Conservation (phyloP, 805 yeast species). For the Candida pseudoglaebosa region DNA sequence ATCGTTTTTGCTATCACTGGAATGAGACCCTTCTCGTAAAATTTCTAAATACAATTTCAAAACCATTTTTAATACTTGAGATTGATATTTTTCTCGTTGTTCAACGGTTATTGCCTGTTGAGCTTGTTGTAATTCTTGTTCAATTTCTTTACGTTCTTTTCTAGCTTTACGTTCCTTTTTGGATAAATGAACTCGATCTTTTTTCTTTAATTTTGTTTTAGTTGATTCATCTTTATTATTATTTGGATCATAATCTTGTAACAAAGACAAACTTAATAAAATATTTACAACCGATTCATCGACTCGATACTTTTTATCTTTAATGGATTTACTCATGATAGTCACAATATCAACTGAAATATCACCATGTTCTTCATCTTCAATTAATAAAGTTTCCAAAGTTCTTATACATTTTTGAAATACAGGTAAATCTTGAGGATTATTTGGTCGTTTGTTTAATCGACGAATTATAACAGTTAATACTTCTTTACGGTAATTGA, state of each 20-base stretch:
- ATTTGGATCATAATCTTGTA: slow-evolving; percentile 72
- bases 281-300: slow-evolving; percentile 80
- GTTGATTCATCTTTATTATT: slow-evolving; percentile 38
- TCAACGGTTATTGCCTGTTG: slow-evolving; percentile 84
- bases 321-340: slow-evolving; percentile 63
- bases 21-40: slow-evolving; percentile 44
- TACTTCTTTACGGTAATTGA: slow-evolving; percentile 78
- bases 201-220: slow-evolving; percentile 61
- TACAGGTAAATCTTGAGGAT: slow-evolving; percentile 41
- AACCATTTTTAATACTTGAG: slow-evolving; percentile 72
- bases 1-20: slow-evolving; percentile 43
- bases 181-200: slow-evolving; percentile 87
- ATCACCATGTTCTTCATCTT: slow-evolving; percentile 77
- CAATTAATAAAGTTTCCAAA: slow-evolving; percentile 65
- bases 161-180: slow-evolving; percentile 84
- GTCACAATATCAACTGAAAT: slow-evolving; percentile 72
- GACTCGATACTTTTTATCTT: slow-evolving; percentile 69
- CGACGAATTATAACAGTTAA: slow-evolving; percentile 64
- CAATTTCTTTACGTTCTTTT: slow-evolving; percentile 82
- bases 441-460: slow-evolving; percentile 56
- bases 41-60: slow-evolving; percentile 75
- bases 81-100: slow-evolving; percentile 81
- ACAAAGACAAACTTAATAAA: slow-evolving; percentile 60
- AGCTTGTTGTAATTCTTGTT: slow-evolving; percentile 82
- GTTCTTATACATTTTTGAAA: slow-evolving; percentile 60